Evolutionary conservation across 164 flowering plant genomes (phyloP).

Genomic region (Chimonanthus praecox): DNA sequence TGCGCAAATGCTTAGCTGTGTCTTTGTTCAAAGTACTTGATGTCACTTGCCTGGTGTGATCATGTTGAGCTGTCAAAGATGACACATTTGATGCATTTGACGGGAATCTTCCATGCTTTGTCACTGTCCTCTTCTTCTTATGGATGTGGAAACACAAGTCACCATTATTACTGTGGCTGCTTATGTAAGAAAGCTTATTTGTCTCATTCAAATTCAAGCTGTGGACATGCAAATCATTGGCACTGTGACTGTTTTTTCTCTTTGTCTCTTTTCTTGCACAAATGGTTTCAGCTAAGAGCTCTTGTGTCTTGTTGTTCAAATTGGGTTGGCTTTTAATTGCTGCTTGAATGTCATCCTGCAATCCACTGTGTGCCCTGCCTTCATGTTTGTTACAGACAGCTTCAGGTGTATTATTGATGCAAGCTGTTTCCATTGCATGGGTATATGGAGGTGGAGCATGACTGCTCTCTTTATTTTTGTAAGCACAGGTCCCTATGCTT

Average conservation of each 20-base stretch:
- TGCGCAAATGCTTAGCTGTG: slow-evolving; percentile 7
- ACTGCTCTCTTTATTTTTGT: slow-evolving; percentile 10
- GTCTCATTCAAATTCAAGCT: slow-evolving; percentile 20
- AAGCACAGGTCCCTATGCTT: background rate
- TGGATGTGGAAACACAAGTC: slow-evolving; percentile 24
- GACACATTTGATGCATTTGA: slow-evolving; percentile 16
- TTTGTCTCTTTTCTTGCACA: slow-evolving; percentile 21
- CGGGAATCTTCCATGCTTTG: slow-evolving; percentile 16
- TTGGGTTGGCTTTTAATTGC: slow-evolving; percentile 12
- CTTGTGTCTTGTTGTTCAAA: slow-evolving; percentile 20
- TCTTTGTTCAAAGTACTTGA: slow-evolving; percentile 7
- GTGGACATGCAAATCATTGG: slow-evolving; percentile 10
- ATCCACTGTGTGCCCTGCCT: background rate
- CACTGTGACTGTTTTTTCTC: slow-evolving; percentile 14
- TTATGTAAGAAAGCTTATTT: slow-evolving; percentile 16
- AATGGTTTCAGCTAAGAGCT: slow-evolving; percentile 14
- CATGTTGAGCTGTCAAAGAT: slow-evolving; percentile 11
- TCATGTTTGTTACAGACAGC: slow-evolving; percentile 9
- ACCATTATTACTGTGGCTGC: background rate
- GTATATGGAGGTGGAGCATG: background rate
- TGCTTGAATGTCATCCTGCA: slow-evolving; percentile 17
- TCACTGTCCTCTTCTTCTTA: slow-evolving; percentile 56
- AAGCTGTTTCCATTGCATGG: slow-evolving; percentile 12
- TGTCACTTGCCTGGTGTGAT: background rate
- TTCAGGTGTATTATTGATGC: slow-evolving; percentile 7